Percentiles rank a stretch among this genome's conserved stretches.
Conservation (phyloP, 371 early-diverging fungal genomes). For the Umbelopsis sp. region DNA sequence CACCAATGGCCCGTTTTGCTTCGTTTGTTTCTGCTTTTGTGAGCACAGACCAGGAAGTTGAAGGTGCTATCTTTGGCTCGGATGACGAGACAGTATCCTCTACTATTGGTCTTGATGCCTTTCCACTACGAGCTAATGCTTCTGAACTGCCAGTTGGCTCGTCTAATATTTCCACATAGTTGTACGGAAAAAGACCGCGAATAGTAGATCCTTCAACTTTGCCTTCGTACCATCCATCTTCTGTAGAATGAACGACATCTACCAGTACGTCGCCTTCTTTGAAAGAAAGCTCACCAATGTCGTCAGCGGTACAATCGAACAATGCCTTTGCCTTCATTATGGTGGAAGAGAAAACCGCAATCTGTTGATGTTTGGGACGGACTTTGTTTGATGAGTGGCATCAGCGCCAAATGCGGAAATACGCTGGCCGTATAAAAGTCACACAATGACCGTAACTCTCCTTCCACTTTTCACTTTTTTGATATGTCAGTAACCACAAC, state of each 20-base stretch:
- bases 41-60: slow-evolving; percentile 33
- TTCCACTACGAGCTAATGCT: neutral
- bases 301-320: slow-evolving; percentile 68
- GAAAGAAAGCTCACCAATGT: slow-evolving; percentile 62
- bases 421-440: neutral
- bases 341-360: too few species aligned
- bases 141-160: slow-evolving; percentile 22
- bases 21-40: slow-evolving; percentile 21
- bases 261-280: slow-evolving; percentile 58
- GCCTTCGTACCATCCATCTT: slow-evolving; percentile 66
- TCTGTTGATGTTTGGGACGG: too few species aligned
- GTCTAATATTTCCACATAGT: slow-evolving; percentile 53
- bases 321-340: slow-evolving; percentile 53
- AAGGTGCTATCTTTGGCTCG: slow-evolving; percentile 26
- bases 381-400: too few species aligned
- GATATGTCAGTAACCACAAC: slow-evolving; percentile 2
- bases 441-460: neutral
- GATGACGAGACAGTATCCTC: slow-evolving; percentile 13
- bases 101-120: slow-evolving; percentile 6
- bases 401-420: neutral
- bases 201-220: slow-evolving; percentile 44
- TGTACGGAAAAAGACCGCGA: slow-evolving; percentile 60
- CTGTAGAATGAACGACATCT: slow-evolving; percentile 56
- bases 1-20: neutral
- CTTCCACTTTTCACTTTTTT: neutral